Conservation (phyloP, 805 yeast genomes). For the Lipomyces lipofer region DNA sequence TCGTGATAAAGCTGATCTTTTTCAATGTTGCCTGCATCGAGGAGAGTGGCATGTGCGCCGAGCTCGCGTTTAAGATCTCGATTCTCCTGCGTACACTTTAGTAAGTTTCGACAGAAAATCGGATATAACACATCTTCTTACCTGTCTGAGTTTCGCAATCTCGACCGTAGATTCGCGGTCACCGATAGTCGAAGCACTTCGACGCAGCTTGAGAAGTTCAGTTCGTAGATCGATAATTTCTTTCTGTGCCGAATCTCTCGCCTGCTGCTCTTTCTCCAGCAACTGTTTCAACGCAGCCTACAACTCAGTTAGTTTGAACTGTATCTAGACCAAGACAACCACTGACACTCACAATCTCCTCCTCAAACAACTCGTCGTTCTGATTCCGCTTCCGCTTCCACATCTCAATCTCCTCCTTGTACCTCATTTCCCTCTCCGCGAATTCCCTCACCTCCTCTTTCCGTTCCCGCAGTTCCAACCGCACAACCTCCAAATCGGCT, state of each 20-base stretch:
- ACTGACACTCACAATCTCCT: conserved; percentile 17
- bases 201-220: conserved; percentile 19
- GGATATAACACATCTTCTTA: neutral
- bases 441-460: conserved; percentile 5
- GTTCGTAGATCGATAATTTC: conserved; percentile 17
- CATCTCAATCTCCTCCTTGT: conserved; percentile 9
- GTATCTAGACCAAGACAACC: neutral
- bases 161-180: conserved; percentile 25
- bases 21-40: conserved; percentile 14
- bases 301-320: neutral
- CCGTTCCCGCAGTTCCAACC: conserved; percentile 13
- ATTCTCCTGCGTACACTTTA: conserved; percentile 5
- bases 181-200: conserved; percentile 16
- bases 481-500: conserved; percentile 17
- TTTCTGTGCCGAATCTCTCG: conserved; percentile 19
- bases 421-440: conserved; percentile 7
- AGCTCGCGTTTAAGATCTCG: conserved; percentile 28
- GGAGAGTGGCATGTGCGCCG: conserved; percentile 13
- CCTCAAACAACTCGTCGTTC: conserved; percentile 13
- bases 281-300: conserved; percentile 14
- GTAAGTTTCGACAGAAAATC: neutral
- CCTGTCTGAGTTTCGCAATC: conserved; percentile 15
- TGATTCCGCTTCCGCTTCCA: conserved; percentile 6
- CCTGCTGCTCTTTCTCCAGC: conserved; percentile 24
- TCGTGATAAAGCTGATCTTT: conserved; percentile 25